Conservation (phyloP, 176 grass and related monocot genomes). For the Sorghum bicolor region DNA sequence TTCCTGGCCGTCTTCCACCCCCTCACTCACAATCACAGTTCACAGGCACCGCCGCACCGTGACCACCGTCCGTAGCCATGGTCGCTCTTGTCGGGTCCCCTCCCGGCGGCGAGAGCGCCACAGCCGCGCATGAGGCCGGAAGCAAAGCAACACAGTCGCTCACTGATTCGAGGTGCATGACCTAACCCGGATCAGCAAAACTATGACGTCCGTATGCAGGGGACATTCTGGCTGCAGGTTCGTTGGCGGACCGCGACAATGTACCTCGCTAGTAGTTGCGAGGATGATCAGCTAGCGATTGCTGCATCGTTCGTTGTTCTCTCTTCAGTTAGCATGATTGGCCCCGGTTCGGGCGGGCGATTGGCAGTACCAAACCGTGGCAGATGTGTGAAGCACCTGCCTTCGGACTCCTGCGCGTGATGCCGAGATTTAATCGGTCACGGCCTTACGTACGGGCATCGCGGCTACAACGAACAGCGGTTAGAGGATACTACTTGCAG, state of each 20-base stretch:
- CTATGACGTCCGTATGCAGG: background rate
- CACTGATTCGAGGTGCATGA: background rate
- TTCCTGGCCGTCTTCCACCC: background rate
- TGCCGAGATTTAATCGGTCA: background rate
- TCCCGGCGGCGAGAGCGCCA: background rate
- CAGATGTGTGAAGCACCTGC: background rate
- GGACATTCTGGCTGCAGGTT: slow-evolving; percentile 11
- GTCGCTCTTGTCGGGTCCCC: background rate
- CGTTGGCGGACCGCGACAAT: slow-evolving; percentile 29
- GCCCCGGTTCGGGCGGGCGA: background rate
- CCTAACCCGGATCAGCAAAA: background rate
- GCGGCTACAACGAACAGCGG: background rate
- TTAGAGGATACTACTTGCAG: background rate
- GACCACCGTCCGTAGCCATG: background rate
- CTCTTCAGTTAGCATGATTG: slow-evolving; percentile 16
- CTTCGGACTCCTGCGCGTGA: background rate
- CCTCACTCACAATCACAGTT: too few species aligned
- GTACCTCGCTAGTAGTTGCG: background rate
- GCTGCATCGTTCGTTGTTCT: background rate
- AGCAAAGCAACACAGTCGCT: background rate
- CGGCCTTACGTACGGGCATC: background rate
- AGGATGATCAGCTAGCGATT: background rate
- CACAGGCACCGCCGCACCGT: too few species aligned
- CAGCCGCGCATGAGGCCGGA: background rate
- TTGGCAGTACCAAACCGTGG: background rate